Base-by-base conservation (phyloP, 2,329 filamentous ascomycete genomes). In the Cryphonectria carpinicola region DNA sequence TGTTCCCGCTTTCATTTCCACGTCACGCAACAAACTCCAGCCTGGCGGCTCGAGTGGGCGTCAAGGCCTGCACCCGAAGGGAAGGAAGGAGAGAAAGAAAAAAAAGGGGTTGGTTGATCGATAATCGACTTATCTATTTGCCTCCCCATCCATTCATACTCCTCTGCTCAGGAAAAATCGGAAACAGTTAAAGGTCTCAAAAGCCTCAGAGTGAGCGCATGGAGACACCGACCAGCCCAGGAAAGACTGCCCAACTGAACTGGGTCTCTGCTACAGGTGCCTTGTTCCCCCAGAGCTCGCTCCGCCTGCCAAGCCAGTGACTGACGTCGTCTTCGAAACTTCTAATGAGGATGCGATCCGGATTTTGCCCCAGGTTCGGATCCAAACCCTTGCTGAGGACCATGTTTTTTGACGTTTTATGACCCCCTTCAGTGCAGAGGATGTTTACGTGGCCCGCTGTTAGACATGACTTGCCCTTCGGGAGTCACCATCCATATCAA, bases 1-100 rank as follows among this genome's bases (percentile, higher is more conserved):
- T 37, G 62, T 71, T 69, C 64, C 71, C 71, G 71, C 71, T 71
- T 67, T 72, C 69, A 72, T 72, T 66, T 71, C 69, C 66, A 68
- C 71, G 58, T 68, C 69, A 69, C 68, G 69, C 71, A 72, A 60
- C 54, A 46, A 46, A 28, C 43, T 41, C 41, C 52, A 35, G 11
- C n/a, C 63, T 39, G 66, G 66, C 56, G 65, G 60, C 60, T 69
- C 39, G 54, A 70, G n/a, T 66, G 58, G 70, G 70, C 67, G 67
- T 37, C 67, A 67, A 58, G 60, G 49, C 64, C 58, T 41, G 65
- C 65, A 10, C 28, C 13, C 37, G 8, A 39, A 39, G 32, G 10
- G 28, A 65, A 65, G 37, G 25, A 17, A 32, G 22, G 22, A 22
- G 7, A 46, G 19, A n/a, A 10, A 7, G 19, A 2, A 2, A 7